These are phyloP conservation scores for Solanum infundibuliforme DNA, from an alignment of 257 asterid genomes.

Conservation along the genomic window DNA sequence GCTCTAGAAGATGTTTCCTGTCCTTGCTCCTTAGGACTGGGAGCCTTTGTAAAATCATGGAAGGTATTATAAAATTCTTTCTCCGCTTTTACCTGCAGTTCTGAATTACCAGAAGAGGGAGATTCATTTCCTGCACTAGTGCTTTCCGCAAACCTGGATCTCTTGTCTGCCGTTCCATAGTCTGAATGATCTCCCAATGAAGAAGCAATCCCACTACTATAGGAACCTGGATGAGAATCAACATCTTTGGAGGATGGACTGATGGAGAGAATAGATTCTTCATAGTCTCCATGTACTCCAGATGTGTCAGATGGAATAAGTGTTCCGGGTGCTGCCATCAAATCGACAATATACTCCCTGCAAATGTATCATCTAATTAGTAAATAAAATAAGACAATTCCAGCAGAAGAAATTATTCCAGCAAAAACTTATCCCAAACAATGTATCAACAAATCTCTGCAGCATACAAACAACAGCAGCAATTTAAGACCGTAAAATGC, in stretches of 20 bases:
- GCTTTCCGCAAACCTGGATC: slow-evolving; percentile 23
- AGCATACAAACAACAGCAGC: not conserved
- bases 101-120: slow-evolving; percentile 13
- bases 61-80: slow-evolving; percentile 17
- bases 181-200: slow-evolving; percentile 23
- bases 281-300: slow-evolving; percentile 28
- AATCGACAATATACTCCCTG: slow-evolving; percentile 96
- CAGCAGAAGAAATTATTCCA: not conserved
- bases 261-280: slow-evolving; percentile 21
- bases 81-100: slow-evolving; percentile 15
- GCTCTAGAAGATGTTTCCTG: slow-evolving; percentile 35
- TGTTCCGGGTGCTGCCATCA: slow-evolving; percentile 96
- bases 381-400: not conserved
- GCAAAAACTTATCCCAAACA: not conserved
- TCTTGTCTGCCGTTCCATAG: slow-evolving; percentile 15
- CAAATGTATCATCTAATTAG: slow-evolving; percentile 2
- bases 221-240: slow-evolving; percentile 28
- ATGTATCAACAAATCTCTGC: slow-evolving; percentile 1
- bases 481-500: not conserved
- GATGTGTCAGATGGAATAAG: slow-evolving; percentile 89
- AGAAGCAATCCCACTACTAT: slow-evolving; percentile 27
- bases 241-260: slow-evolving; percentile 16
- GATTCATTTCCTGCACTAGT: slow-evolving; percentile 18
- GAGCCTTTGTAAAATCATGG: slow-evolving; percentile 18
- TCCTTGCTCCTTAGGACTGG: slow-evolving; percentile 23